Base-by-base conservation (phyloP, 495 filamentous ascomycete species). In the Paragyromitra xinjiangensis region DNA sequence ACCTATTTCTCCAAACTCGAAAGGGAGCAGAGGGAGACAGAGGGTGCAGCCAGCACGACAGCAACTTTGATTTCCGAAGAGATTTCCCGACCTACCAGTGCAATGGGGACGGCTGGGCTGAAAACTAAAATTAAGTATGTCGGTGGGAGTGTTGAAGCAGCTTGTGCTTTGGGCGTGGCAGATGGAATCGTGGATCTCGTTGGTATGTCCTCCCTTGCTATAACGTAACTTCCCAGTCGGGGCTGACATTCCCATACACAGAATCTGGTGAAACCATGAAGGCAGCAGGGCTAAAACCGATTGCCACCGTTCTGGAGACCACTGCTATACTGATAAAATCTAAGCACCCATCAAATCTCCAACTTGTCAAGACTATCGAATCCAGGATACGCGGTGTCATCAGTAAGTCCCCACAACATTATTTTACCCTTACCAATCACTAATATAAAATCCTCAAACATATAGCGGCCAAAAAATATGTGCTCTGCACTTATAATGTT, bases 251-350 rank as follows among this genome's bases (percentile, higher is more conserved):
- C 51, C n/a, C 44, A 42, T 26, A 42, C 45, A 14, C 73, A 97
- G 95, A 99, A 89, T 99, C 95, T 48, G 95, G 95, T 62, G 94
- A 98, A 82, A 99, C 95, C 11, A 99, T 99, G 95, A 93, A 91
- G 81, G 95, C 94, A 2, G 95, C 95, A 44, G 96, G 96, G n/a
- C 87, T 99, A 55, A 96, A 95, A 84, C 89, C 96, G 74, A 97
- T 99, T 81, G 94, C 94, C 75, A 99, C 95, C 1, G 94, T 99
- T 19, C 87, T 97, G 37, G 90, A 92, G 66, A 93, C 91, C 69
- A 93, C 90, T 3, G 94, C 95, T 29, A 89, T 97, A 34, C 88
- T 99, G 44, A 94, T 99, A 86, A 95, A 94, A 85, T 97, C 94
- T 42, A 94, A 91, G 78, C 87, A 90, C 75, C 91, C 95, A n/a